A percentile compares a stretch with the other conserved stretches of the same genome.
phyloP scores from a whole-genome alignment of 2,329 filamentous ascomycete genomes.

The Albophoma yamanashiensis region DNA sequence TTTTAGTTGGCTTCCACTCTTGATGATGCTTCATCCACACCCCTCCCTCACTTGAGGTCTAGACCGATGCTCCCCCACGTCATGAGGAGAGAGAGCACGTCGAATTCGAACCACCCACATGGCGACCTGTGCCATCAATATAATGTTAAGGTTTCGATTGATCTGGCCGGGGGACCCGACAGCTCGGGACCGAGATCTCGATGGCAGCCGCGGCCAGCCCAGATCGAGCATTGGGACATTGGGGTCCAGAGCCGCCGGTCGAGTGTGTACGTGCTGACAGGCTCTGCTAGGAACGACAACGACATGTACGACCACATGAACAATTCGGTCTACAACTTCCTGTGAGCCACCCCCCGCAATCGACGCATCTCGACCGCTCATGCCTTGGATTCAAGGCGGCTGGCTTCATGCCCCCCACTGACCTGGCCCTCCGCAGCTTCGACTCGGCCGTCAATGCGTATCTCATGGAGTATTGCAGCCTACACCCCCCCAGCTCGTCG shows the following conservation, averaged over 20 bases:
- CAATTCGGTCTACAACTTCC: constrained; percentile 75
- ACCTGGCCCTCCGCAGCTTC: constrained; percentile 38
- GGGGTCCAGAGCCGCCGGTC: neutral
- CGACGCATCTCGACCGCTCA: neutral
- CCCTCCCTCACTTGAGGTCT: neutral
- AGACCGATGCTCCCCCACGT: neutral
- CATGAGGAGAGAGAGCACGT: neutral
- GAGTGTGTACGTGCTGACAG: neutral
- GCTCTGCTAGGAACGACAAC: constrained; percentile 64
- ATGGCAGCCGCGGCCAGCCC: neutral
- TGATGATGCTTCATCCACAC: neutral
- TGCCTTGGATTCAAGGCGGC: neutral
- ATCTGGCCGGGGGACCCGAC: neutral
- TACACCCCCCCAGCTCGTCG: constrained; percentile 57
- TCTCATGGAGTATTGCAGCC: constrained; percentile 66
- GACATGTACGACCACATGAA: constrained; percentile 95
- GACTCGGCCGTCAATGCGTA: constrained; percentile 88
- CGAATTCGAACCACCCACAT: neutral
- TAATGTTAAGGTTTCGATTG: neutral
- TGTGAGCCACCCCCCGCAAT: constrained; percentile 32
- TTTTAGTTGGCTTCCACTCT: neutral
- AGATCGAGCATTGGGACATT: neutral
- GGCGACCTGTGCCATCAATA: neutral
- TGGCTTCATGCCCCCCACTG: neutral
- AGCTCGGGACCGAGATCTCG: neutral